A percentile compares a stretch with the other conserved stretches of the same genome.
Evolutionary conservation across 768 basidiomycete species (phyloP).

Genomic region (Clavulina sp.): DNA sequence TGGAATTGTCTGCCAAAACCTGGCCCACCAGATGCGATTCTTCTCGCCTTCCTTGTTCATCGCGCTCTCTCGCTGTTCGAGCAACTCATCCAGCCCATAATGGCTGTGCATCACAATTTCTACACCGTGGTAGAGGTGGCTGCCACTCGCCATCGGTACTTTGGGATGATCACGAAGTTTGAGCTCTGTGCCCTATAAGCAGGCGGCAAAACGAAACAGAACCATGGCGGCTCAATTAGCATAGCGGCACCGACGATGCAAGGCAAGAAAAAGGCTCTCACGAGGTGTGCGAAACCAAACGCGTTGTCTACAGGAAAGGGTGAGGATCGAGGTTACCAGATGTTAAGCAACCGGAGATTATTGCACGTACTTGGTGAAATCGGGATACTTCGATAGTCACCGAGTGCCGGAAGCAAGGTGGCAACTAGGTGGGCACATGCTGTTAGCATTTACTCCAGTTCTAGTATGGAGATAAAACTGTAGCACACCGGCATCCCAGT

Average conservation of each 20-base stretch:
- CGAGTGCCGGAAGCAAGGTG: conserved; percentile 12
- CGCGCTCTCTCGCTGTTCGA: neutral
- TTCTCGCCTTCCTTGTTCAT: neutral
- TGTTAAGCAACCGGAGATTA: neutral
- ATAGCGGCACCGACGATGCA: neutral
- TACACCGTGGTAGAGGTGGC: neutral
- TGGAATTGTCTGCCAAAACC: conserved; percentile 7
- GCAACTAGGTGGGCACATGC: too few relatives aligned
- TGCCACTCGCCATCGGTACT: too few relatives aligned
- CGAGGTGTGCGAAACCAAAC: neutral
- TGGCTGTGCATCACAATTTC: neutral
- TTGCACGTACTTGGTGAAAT: neutral
- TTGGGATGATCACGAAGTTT: neutral
- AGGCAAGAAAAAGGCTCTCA: neutral
- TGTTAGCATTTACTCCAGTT: too few relatives aligned
- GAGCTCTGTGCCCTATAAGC: neutral
- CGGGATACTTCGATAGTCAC: conserved; percentile 2
- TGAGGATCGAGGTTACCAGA: neutral
- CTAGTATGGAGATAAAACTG: too few relatives aligned
- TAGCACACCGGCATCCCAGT: neutral
- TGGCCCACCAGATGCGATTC: neutral
- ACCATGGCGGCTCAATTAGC: neutral
- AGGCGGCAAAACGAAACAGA: neutral
- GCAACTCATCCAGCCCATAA: neutral
- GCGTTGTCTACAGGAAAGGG: neutral